phyloP scores from a whole-genome alignment of 495 filamentous ascomycete genomes.

The Penicillium crystallinum region DNA sequence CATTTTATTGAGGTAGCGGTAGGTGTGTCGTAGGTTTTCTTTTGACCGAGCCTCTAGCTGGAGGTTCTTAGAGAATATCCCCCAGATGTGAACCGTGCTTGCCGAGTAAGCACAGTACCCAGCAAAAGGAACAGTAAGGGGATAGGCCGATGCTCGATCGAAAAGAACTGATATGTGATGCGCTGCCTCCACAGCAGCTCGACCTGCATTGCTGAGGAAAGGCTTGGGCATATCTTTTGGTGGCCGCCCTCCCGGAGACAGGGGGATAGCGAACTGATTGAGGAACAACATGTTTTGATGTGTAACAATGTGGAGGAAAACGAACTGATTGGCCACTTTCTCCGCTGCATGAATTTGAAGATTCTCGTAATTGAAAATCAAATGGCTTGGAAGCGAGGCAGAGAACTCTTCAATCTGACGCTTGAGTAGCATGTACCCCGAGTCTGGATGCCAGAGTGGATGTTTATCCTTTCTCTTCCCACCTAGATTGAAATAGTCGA shows the following conservation, averaged over 20 bases:
- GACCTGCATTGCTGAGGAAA: constrained; percentile 70
- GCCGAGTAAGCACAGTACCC: constrained; percentile 93
- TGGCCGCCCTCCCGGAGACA: constrained; percentile 58
- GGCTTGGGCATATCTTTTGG: constrained; percentile 72
- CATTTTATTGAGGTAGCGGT: constrained; percentile 88
- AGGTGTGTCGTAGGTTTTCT: constrained; percentile 80
- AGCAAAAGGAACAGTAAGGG: constrained; percentile 83
- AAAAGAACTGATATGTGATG: constrained; percentile 82
- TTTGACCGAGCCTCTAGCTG: constrained; percentile 72
- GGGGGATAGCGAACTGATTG: constrained; percentile 78
- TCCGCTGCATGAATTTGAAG: constrained; percentile 78
- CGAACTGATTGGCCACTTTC: constrained; percentile 80
- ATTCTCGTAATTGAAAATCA: constrained; percentile 76
- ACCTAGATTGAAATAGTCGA: constrained; percentile 85
- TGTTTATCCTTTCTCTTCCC: constrained; percentile 74
- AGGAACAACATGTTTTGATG: constrained; percentile 90
- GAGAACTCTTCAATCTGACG: constrained; percentile 67
- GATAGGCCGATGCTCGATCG: constrained; percentile 71
- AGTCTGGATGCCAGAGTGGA: constrained; percentile 77
- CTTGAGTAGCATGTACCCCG: constrained; percentile 65
- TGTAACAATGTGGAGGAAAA: constrained; percentile 87
- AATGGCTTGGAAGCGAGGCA: constrained; percentile 58
- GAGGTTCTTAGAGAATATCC: constrained; percentile 79
- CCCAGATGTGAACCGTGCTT: constrained; percentile 87
- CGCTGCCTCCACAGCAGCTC: constrained; percentile 79